Conservation (phyloP, 371 early-diverging fungal genomes). For the Syncephalis fuscata region DNA sequence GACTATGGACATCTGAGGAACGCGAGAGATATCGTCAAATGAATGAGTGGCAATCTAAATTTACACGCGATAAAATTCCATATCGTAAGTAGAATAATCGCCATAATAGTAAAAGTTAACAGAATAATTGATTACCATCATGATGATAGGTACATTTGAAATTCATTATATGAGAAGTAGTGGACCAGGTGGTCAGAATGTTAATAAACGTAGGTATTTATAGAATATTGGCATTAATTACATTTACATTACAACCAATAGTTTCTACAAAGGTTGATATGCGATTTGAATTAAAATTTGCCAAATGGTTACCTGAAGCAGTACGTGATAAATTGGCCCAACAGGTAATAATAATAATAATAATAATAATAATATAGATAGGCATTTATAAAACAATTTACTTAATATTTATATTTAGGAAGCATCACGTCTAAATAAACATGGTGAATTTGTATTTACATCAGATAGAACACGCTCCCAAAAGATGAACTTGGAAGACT, state of each 20-base stretch:
- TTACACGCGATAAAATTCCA: neutral
- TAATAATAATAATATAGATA: too few relatives aligned
- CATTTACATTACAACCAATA: slow-evolving; percentile 7
- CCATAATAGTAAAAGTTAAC: neutral
- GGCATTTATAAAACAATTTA: slow-evolving; percentile 3
- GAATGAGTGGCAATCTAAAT: too few relatives aligned
- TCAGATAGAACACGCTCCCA: slow-evolving; percentile 74
- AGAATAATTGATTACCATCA: neutral
- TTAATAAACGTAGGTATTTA: slow-evolving; percentile 52
- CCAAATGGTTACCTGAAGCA: slow-evolving; percentile 62
- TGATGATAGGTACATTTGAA: slow-evolving; percentile 9
- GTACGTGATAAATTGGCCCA: slow-evolving; percentile 28
- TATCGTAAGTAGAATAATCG: neutral
- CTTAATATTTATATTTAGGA: slow-evolving; percentile 27
- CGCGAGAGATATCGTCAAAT: too few relatives aligned
- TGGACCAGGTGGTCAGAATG: slow-evolving; percentile 86
- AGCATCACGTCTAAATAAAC: slow-evolving; percentile 38
- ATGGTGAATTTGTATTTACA: slow-evolving; percentile 50
- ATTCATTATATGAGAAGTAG: slow-evolving; percentile 35
- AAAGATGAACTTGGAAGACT: slow-evolving; percentile 59
- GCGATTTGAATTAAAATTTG: slow-evolving; percentile 41
- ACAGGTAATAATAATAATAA: neutral
- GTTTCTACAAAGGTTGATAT: slow-evolving; percentile 78
- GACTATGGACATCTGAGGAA: too few relatives aligned
- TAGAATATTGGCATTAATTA: neutral